Conservation (phyloP, 129 eudicot genomes). For the Artemisia tridentata region DNA sequence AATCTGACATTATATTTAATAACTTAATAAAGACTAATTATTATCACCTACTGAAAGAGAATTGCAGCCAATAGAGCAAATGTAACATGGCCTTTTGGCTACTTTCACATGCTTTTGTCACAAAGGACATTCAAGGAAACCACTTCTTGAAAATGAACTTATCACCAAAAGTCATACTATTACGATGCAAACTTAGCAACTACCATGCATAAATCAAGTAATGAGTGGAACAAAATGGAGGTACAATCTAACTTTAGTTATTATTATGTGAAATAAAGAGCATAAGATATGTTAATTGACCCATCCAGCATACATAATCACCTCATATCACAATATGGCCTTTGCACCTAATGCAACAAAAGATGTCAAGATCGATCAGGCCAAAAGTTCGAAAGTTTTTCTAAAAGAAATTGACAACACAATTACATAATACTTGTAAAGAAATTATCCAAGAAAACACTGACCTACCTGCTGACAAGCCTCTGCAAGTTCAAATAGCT, state of each 20-base stretch:
- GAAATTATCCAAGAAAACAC: not conserved
- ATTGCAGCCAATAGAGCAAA: slow-evolving; percentile 25
- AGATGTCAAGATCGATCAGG: not conserved
- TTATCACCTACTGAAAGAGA: slow-evolving; percentile 13
- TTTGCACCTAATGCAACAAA: slow-evolving; percentile 51
- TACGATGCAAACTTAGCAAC: not conserved
- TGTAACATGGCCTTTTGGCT: slow-evolving; percentile 17
- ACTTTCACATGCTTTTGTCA: slow-evolving; percentile 31
- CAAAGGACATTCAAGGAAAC: slow-evolving; percentile 24
- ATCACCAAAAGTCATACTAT: slow-evolving; percentile 11
- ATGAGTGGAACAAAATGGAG: slow-evolving; percentile 4
- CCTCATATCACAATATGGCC: slow-evolving; percentile 65
- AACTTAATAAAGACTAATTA: slow-evolving; percentile 2
- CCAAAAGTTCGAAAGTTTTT: not conserved
- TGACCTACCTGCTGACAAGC: slow-evolving; percentile 75
- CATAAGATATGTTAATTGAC: slow-evolving; percentile 32
- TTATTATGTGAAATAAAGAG: slow-evolving; percentile 13
- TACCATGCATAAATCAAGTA: slow-evolving; percentile 11
- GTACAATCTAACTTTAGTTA: not conserved
- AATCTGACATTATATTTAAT: slow-evolving; percentile 7
- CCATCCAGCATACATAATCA: slow-evolving; percentile 57
- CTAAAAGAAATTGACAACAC: not conserved
- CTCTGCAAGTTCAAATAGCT: slow-evolving; percentile 72
- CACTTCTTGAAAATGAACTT: slow-evolving; percentile 15
- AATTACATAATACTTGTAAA: not conserved